phyloP scores from a whole-genome alignment of 495 filamentous ascomycete genomes.

The Hypoxylon subgilvum region DNA sequence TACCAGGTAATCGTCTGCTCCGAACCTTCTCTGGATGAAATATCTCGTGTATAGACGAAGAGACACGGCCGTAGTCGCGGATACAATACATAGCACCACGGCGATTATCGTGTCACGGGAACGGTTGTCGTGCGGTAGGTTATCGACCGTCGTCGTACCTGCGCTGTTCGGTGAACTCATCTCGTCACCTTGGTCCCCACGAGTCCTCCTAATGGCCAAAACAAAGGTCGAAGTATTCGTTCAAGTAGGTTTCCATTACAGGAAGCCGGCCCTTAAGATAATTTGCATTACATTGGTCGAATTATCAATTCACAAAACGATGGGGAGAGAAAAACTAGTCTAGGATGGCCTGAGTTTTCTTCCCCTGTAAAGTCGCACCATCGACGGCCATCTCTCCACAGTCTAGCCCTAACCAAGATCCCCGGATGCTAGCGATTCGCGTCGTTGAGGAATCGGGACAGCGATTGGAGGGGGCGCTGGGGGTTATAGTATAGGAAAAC shows the following conservation, averaged over 20 bases:
- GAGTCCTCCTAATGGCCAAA: constrained; percentile 3
- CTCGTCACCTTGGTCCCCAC: not conserved
- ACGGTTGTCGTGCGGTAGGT: constrained; percentile 29
- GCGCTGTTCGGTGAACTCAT: constrained; percentile 2
- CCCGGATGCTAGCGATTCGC: constrained; percentile 13
- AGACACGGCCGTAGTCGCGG: constrained; percentile 24
- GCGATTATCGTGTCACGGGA: constrained; percentile 18
- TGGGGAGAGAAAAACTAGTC: constrained; percentile 4
- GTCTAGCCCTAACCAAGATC: constrained; percentile 12
- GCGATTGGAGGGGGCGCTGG: constrained; percentile 23
- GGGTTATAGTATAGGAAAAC: constrained; percentile 10
- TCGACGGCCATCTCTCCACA: constrained; percentile 6
- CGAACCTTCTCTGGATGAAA: constrained; percentile 20
- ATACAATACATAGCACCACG: constrained; percentile 17
- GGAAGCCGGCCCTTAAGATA: constrained; percentile 9
- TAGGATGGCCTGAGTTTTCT: constrained; percentile 1
- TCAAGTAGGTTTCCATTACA: constrained; percentile 23
- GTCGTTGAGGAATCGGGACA: not conserved
- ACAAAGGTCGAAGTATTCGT: constrained; percentile 8
- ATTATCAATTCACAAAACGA: not conserved
- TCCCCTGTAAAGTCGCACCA: constrained; percentile 9
- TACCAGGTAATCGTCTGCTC: constrained; percentile 32
- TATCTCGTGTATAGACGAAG: constrained; percentile 32
- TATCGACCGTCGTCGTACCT: not conserved
- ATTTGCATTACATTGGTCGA: not conserved